Base-by-base conservation (phyloP, 768 basidiomycete genomes). In the Tulasnella calospora region DNA sequence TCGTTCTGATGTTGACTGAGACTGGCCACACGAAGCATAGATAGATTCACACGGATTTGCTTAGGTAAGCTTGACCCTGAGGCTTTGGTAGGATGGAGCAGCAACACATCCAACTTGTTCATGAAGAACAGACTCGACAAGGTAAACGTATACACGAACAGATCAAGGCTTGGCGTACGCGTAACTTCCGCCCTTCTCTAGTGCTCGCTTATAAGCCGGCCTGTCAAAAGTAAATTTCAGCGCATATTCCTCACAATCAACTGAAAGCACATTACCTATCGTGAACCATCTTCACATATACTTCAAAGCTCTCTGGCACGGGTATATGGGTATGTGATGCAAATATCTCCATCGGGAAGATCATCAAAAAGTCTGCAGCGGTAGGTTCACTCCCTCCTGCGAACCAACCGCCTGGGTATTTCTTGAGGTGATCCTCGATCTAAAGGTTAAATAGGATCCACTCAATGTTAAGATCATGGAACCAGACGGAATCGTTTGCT, bases 351-450 rank as follows among this genome's bases (percentile, higher is more conserved):
- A 86, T 79, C 7, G 85, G 80, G 80, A 87, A 88, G 40, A 83
- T 80, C 86, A 87, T 86, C 84, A 85, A 84, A 82, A 83, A 88
- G 81, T 88, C 88, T 30, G 88, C 86, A 30, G 84, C 78, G 35
- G 87, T 87, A 23, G 86, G 85, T 36, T 85, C 82, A 33, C 83
- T 79, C 36, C 85, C 86, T 21, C 84, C 87, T 9, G 86, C 86
- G 61, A 85, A 83, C 82, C 82, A 85, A 23, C 81, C 83, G 1
- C 80, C 81, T 61, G 73, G 71, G 46, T 70, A 71, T 77, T 84
- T 85, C 38, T 79, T 80, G 23, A 87, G 83, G 77, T 85, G 85
- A 2, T 78, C 79, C 79, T 87, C 87, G 71, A 88, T 84, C 86
- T 87, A 55, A 5, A 19, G 57, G 17, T 33, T 38, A 6, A 46